Conservation (phyloP, 169 alveolate species). For the Plasmodium knowlesi region DNA sequence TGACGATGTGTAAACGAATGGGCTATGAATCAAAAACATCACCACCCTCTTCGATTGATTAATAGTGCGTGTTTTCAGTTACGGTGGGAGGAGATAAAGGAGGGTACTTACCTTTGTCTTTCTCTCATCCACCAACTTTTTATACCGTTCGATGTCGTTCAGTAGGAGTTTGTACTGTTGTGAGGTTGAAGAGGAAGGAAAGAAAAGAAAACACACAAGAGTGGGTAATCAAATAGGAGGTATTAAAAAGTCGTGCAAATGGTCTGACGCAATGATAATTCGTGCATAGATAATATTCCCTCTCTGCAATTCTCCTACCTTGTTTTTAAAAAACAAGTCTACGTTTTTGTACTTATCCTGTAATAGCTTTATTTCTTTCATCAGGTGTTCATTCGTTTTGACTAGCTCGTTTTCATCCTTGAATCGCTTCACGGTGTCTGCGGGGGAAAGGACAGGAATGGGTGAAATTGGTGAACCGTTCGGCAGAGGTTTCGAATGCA, state of each 20-base stretch:
- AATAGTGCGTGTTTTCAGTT: not conserved
- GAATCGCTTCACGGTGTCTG: slow-evolving; percentile 35
- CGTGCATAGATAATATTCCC: not conserved
- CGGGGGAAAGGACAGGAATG: not conserved
- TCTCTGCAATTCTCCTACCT: slow-evolving; percentile 24
- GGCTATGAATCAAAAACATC: not conserved
- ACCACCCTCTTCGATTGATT: not conserved
- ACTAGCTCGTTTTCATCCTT: slow-evolving; percentile 40
- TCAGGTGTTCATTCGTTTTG: slow-evolving; percentile 31
- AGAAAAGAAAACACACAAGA: not conserved
- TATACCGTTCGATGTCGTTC: slow-evolving; percentile 34
- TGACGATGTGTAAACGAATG: not conserved
- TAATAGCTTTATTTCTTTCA: slow-evolving; percentile 53
- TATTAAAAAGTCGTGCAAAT: not conserved
- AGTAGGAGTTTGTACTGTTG: slow-evolving; percentile 26
- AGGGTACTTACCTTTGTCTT: slow-evolving; percentile 18
- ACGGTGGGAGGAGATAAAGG: not conserved
- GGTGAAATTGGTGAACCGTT: not conserved
- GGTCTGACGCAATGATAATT: not conserved
- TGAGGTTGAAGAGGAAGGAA: not conserved
- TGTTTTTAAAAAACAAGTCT: slow-evolving; percentile 47
- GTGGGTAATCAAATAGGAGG: not conserved
- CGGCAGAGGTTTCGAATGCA: not conserved
- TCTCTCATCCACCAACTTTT: slow-evolving; percentile 33
- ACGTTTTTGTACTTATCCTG: slow-evolving; percentile 60